phyloP scores from a whole-genome alignment of 768 basidiomycete species.

The Calocera cornea region DNA sequence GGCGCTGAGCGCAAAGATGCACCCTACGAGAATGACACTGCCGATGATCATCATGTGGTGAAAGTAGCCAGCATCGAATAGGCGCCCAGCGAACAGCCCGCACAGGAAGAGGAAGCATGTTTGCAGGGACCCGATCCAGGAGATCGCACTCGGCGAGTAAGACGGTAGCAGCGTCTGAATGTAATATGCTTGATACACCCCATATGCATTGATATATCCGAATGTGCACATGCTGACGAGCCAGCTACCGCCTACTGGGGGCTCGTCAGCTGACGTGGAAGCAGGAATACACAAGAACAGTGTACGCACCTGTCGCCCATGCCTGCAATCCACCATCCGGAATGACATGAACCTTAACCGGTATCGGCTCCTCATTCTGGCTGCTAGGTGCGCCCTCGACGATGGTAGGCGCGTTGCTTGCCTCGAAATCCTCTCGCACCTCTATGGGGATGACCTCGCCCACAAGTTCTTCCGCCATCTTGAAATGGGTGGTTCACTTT shows the following conservation, averaged over 20 bases:
- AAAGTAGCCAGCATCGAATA: neutral
- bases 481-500: no score
- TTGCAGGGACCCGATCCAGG: neutral
- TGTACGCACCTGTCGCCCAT: slow-evolving; percentile 18
- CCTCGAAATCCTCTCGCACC: neutral
- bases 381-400: neutral
- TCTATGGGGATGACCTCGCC: neutral
- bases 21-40: neutral
- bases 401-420: neutral
- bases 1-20: neutral
- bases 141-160: slow-evolving; percentile 5
- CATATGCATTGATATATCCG: slow-evolving; percentile 12
- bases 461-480: neutral
- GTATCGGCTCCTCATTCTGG: neutral
- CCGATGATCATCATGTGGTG: neutral
- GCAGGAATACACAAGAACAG: slow-evolving; percentile 10
- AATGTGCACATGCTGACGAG: neutral
- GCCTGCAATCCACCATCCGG: slow-evolving; percentile 22
- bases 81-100: neutral
- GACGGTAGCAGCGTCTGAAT: slow-evolving; percentile 3
- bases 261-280: neutral
- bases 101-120: neutral
- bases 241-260: neutral
- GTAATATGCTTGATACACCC: slow-evolving; percentile 2
- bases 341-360: slow-evolving; percentile 2